Evolutionary conservation across 352 stramenopile genomes (phyloP), one percentile per base, ranked within the genome.

Genomic region (Phytopythium mirpurense): DNA sequence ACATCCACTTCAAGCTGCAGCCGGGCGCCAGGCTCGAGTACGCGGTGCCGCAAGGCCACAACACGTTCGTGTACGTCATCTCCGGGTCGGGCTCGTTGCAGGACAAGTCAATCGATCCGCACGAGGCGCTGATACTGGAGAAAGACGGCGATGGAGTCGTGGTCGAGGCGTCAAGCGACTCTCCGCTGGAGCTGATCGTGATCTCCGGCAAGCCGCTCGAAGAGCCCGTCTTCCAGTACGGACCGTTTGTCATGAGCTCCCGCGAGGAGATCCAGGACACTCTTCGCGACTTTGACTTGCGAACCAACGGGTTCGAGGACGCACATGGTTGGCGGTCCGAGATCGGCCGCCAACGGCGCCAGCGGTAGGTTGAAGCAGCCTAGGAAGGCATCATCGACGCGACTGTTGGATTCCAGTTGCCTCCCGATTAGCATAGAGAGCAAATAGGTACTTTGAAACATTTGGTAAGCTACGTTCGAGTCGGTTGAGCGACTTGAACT

Each of bases 171-270:
- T 60, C 65, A 3, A 54, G 64, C 29, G 50, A 60, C 7, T 54
- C 70, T 1, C 59, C 56, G 0, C 29, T 86, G 6, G 69, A 88
- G 66, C 84, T 87, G 40, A 76, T 88, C 27, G 60, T 86, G 23
- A 69, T 86, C 48, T 74, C 55, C 37, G 77, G 74, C 18, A 51
- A 83, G 57, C 79, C 77, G 2, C 41, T 90, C 38, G 70, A 84
- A 44, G 79, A 90, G 49, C 70, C 72, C 8, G 66, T 88, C 11
- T 69, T 78, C 34, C 78, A 86, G 52, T 78, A 90, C 44, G 79
- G 79, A 14, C 77, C 79, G 21, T 90, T 88, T 42, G 77, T 90
- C 49, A 90, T 90, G 77, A 86, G 60, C 31, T 83, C 68, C 31
- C 48, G 72, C 27, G 57, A 55, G 2, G 73, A 85, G 49, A 86